Percentiles rank a stretch among this genome's conserved stretches.
Conservation (phyloP, 371 early-diverging fungal species). For the Funneliformis caledonium region DNA sequence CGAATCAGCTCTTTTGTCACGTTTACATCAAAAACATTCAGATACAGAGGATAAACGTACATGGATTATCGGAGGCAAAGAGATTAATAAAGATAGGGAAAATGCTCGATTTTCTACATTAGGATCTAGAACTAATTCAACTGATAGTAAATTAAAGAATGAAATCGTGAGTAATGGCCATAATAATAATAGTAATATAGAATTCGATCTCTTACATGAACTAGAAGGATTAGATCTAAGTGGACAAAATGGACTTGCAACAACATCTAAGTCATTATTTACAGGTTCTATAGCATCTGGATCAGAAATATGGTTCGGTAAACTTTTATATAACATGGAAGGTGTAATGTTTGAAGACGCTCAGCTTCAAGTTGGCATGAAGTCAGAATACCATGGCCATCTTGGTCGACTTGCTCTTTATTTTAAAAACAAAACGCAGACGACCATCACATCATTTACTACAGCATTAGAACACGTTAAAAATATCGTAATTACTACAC, state of each 20-base stretch:
- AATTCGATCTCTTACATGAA: not conserved
- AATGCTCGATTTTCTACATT: not conserved
- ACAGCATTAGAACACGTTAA: slow-evolving; percentile 47
- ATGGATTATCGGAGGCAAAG: slow-evolving; percentile 93
- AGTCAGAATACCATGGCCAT: slow-evolving; percentile 86
- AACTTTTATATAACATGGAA: slow-evolving; percentile 67
- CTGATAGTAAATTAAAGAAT: slow-evolving; percentile 38
- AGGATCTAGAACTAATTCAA: slow-evolving; percentile 24
- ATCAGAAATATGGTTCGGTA: slow-evolving; percentile 64
- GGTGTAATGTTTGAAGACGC: slow-evolving; percentile 92
- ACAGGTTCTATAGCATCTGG: slow-evolving; percentile 54
- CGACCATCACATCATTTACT: slow-evolving; percentile 50
- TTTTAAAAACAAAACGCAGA: slow-evolving; percentile 81
- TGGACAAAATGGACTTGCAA: not conserved
- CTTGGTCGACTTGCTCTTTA: slow-evolving; percentile 86
- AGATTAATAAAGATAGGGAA: slow-evolving; percentile 62
- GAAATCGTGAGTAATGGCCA: slow-evolving; percentile 40
- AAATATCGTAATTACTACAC: slow-evolving; percentile 47
- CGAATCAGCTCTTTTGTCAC: slow-evolving; percentile 83
- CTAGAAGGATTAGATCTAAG: not conserved
- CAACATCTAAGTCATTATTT: slow-evolving; percentile 2
- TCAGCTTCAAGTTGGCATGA: slow-evolving; percentile 84
- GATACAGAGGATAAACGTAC: slow-evolving; percentile 95
- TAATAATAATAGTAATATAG: not conserved
- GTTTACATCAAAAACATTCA: slow-evolving; percentile 80